These are phyloP conservation scores for Pseudognaphalium luteoalbum DNA, from an alignment of 129 eudicot genomes.

Conservation along the genomic window DNA sequence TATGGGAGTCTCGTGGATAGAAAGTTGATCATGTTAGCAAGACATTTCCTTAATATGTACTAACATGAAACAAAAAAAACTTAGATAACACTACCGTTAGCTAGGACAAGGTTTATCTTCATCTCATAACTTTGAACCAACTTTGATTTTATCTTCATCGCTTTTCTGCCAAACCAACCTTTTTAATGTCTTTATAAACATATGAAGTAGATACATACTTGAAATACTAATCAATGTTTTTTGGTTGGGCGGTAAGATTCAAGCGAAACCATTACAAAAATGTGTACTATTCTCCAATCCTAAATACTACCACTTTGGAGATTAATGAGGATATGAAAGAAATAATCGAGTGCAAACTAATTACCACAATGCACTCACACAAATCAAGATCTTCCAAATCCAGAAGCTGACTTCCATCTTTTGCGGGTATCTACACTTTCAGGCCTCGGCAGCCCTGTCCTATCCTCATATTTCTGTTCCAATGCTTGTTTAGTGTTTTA, in stretches of 20 bases:
- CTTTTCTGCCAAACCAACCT: not conserved
- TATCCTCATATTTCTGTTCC: conserved; percentile 73
- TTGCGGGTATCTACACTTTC: conserved; percentile 59
- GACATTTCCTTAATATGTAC: too few relatives aligned
- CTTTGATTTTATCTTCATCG: too few relatives aligned
- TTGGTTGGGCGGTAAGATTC: not conserved
- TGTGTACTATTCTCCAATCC: not conserved
- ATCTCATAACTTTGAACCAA: too few relatives aligned
- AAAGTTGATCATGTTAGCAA: too few relatives aligned
- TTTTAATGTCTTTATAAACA: not conserved
- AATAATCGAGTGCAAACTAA: conserved; percentile 6
- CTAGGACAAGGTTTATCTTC: too few relatives aligned
- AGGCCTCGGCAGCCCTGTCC: conserved; percentile 71
- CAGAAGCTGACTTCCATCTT: conserved; percentile 63
- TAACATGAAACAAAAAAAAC: too few relatives aligned
- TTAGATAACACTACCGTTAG: too few relatives aligned
- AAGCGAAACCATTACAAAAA: not conserved
- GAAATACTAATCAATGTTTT: not conserved
- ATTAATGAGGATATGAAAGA: not conserved
- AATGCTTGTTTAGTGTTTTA: conserved; percentile 46
- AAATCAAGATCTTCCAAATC: conserved; percentile 64
- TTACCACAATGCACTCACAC: not conserved
- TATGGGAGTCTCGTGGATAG: too few relatives aligned
- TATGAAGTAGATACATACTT: not conserved
- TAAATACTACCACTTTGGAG: not conserved